Conservation (phyloP, 371 early-diverging fungal genomes). For the Smittium mucronatum region DNA sequence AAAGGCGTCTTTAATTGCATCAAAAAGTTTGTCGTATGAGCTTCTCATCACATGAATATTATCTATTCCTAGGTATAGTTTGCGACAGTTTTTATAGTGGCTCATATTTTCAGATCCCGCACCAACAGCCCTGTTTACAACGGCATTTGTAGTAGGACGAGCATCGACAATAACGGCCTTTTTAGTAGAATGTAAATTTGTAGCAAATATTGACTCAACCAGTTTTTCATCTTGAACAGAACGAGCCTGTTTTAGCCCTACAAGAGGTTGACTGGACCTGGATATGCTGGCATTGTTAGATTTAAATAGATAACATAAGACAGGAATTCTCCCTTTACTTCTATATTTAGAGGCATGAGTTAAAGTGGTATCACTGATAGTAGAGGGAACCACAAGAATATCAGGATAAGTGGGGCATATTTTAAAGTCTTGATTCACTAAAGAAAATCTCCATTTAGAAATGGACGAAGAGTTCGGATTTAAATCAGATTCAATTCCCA, state of each 20-base stretch:
- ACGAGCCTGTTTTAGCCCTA: constrained; percentile 82
- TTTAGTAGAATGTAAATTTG: constrained; percentile 16
- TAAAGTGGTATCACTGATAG: constrained; percentile 80
- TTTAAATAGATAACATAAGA: constrained; percentile 73
- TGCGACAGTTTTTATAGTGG: constrained; percentile 74
- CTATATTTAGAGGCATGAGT: constrained; percentile 82
- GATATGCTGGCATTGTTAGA: constrained; percentile 83
- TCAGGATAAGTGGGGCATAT: constrained; percentile 85
- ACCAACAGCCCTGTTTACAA: constrained; percentile 85
- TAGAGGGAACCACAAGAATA: constrained; percentile 66
- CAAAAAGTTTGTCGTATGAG: constrained; percentile 64
- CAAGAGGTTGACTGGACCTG: constrained; percentile 87
- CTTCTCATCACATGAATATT: constrained; percentile 97
- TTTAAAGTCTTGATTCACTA: constrained; percentile 61
- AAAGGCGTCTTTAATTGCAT: constrained; percentile 30
- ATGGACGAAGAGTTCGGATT: constrained; percentile 15
- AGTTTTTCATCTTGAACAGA: constrained; percentile 95
- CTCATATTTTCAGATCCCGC: constrained; percentile 91
- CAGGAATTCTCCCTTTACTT: constrained; percentile 82
- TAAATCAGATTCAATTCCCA: constrained; percentile 75
- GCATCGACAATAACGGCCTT: constrained; percentile 87
- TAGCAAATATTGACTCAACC: constrained; percentile 70
- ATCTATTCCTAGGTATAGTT: constrained; percentile 80
- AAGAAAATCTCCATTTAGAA: constrained; percentile 60
- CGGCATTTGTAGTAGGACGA: constrained; percentile 84